Conservation (phyloP, 1,284 basidiomycete genomes). For the Austropuccinia psidii region DNA sequence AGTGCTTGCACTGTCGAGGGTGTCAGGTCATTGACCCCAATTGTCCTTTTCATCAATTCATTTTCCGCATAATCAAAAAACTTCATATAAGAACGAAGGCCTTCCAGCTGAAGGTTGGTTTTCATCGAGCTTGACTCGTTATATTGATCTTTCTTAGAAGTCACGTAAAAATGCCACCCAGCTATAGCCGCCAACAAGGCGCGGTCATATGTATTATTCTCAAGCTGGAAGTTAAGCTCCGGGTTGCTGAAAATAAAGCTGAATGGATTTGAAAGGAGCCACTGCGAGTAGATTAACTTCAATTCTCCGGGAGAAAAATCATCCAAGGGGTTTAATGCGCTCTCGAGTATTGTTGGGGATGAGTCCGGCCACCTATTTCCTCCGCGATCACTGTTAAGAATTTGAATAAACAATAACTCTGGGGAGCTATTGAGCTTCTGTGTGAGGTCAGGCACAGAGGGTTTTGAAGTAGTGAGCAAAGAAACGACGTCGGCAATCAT, state of each 20-base stretch:
- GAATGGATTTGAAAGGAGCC: slow-evolving; percentile 19
- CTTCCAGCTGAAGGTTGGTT: not conserved
- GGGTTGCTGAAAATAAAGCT: slow-evolving; percentile 12
- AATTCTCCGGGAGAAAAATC: slow-evolving; percentile 18
- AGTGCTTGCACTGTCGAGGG: slow-evolving; percentile 22
- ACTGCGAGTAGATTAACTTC: slow-evolving; percentile 15
- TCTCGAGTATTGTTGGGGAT: not conserved
- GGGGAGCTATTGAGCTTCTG: not conserved
- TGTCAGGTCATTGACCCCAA: slow-evolving; percentile 7
- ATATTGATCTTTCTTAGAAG: not conserved
- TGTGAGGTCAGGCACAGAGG: slow-evolving; percentile 17
- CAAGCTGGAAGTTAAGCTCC: not conserved
- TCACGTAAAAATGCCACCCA: slow-evolving; percentile 23
- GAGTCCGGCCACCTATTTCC: slow-evolving; percentile 5
- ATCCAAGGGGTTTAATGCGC: slow-evolving; percentile 11
- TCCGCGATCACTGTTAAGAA: slow-evolving; percentile 27
- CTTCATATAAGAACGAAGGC: slow-evolving; percentile 11
- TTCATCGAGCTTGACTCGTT: not conserved
- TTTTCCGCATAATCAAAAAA: slow-evolving; percentile 33
- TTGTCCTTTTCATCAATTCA: slow-evolving; percentile 15
- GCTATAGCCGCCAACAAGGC: slow-evolving; percentile 21
- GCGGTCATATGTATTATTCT: not conserved
- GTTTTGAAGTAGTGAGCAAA: not conserved
- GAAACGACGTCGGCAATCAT: slow-evolving; percentile 30
- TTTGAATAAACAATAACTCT: slow-evolving; percentile 20